phyloP scores from a whole-genome alignment of 306 rosid species.

The Rubus idaeus region DNA sequence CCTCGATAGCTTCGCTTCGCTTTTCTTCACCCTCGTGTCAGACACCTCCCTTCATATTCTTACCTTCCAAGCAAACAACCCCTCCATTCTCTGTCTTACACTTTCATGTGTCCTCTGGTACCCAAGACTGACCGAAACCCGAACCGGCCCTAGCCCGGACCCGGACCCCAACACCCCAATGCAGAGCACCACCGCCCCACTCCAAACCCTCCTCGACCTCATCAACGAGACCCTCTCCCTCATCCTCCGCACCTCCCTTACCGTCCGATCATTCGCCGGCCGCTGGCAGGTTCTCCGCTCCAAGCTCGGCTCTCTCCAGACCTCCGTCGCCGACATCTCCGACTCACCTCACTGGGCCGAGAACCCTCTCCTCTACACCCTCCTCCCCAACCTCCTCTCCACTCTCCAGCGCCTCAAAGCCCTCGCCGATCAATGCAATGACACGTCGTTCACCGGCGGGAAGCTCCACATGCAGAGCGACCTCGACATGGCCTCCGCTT shows the following conservation, averaged over 20 bases:
- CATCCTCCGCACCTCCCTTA: conserved; percentile 45
- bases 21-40: conserved; percentile 22
- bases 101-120: conserved; percentile 14
- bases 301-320: conserved; percentile 37
- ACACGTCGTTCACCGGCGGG: conserved; percentile 41
- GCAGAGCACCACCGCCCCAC: conserved; percentile 34
- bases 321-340: conserved; percentile 37
- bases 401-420: conserved; percentile 51
- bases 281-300: conserved; percentile 53
- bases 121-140: conserved; percentile 8
- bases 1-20: conserved; percentile 13
- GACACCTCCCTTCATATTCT: conserved; percentile 14
- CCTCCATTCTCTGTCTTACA: background rate
- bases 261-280: conserved; percentile 42
- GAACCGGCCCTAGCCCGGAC: conserved; percentile 10
- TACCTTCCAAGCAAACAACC: conserved; percentile 33
- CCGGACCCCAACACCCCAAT: conserved; percentile 17
- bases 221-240: conserved; percentile 39
- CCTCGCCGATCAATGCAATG: conserved; percentile 41
- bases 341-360: conserved; percentile 52
- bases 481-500: conserved; percentile 51
- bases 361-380: conserved; percentile 53
- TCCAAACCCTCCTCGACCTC: conserved; percentile 49
- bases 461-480: conserved; percentile 66
- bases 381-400: conserved; percentile 54